Evolutionary conservation across 2,329 filamentous ascomycete species (phyloP), one percentile per base, ranked within the genome.

Genomic region (Monilinia fructicola): DNA sequence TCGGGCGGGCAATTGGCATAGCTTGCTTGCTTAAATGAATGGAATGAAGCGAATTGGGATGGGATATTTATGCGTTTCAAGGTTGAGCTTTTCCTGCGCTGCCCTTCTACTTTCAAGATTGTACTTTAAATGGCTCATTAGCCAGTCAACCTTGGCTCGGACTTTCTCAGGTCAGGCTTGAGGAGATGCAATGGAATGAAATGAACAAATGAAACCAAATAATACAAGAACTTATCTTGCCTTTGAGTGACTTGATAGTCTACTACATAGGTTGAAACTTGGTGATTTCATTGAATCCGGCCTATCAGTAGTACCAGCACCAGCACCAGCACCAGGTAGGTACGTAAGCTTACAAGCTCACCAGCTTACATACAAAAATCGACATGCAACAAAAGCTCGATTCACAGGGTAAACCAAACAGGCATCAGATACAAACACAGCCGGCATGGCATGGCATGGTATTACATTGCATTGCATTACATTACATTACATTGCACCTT

Each of bases 101-200:
- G 58, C 28, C 44, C 58, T 60, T 60, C 28, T 35, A 28, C n/a
- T 60, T 60, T 38, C 56, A 35, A 60, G 35, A 60, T 60, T 50
- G 44, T 60, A 50, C 28, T 60, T 50, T 60, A 60, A 21, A 60
- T 48, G 28, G 46, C 46, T 10, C 23, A 26, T 26, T 26, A 60
- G 58, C 58, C 50, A 60, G 58, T 44, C 50, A 26, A 44, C 58
- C 58, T 60, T 28, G 28, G n/a, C n/a, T 5, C 14, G 18, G 44
- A 21, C 42, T 16, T 48, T 48, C 6, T 48, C 6, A 48, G 1
- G 42, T 60, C 42, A n/a, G 28, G 28, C 44, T 14, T 35, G 26
- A 3, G 44, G 21, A 42, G 40, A 42, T 35, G 28, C 14, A 38
- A 50, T 50, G 28, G 11, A 60, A 26, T 38, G 46, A 60, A 44